Percentiles rank a stretch among this genome's conserved stretches.
Evolutionary conservation across 768 basidiomycete species (phyloP).

Genomic region (Lactarius tabidus): DNA sequence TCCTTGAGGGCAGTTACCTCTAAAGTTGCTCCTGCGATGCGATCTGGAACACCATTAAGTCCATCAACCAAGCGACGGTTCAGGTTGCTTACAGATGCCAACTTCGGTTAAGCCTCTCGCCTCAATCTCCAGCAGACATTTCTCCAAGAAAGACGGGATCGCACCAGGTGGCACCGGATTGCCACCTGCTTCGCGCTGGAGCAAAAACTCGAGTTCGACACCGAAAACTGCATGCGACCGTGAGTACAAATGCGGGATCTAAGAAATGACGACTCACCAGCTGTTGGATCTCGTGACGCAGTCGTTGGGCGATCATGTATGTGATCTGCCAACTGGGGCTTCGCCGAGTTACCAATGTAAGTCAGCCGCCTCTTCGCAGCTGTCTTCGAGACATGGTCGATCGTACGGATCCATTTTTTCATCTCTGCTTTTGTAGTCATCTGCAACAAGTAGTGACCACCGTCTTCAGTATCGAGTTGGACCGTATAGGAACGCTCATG

Average conservation of each 20-base stretch:
- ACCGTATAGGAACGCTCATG: slow-evolving; percentile 81
- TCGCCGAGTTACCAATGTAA: slow-evolving; percentile 72
- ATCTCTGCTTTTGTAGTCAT: slow-evolving; percentile 67
- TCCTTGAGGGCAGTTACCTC: slow-evolving; percentile 70
- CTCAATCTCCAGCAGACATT: slow-evolving; percentile 69
- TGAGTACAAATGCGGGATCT: slow-evolving; percentile 35
- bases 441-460: slow-evolving; percentile 78
- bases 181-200: slow-evolving; percentile 58
- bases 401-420: slow-evolving; percentile 72
- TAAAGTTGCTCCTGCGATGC: slow-evolving; percentile 71
- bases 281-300: slow-evolving; percentile 65
- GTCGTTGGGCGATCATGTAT: slow-evolving; percentile 57
- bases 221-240: slow-evolving; percentile 45
- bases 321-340: slow-evolving; percentile 70
- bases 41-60: slow-evolving; percentile 46
- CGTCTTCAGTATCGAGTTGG: slow-evolving; percentile 82
- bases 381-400: slow-evolving; percentile 64
- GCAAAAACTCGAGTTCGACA: slow-evolving; percentile 65
- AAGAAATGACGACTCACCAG: slow-evolving; percentile 46
- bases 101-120: slow-evolving; percentile 71
- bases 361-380: slow-evolving; percentile 77
- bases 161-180: slow-evolving; percentile 50
- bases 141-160: slow-evolving; percentile 62
- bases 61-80: neutral
- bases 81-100: slow-evolving; percentile 65